Evolutionary conservation across 116 monocot genomes (phyloP), one percentile per base, ranked within the genome.

Genomic region (Trichopus zeylanicus): DNA sequence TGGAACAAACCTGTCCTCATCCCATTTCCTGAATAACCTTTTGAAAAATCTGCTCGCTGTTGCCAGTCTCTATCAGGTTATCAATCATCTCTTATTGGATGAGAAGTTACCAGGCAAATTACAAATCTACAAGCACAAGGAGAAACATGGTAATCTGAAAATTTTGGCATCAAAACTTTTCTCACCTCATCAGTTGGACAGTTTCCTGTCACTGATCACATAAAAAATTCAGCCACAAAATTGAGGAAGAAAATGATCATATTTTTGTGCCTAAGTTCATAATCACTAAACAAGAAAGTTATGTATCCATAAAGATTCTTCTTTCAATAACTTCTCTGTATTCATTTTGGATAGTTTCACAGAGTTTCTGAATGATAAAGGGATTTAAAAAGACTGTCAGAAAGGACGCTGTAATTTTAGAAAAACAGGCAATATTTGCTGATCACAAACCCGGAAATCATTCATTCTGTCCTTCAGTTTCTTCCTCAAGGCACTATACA

Each of bases 1-100:
- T n/a, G n/a, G 42, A 42, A 42, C 42, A 42, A 16, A 84, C 84
- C 79, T 79, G 84, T 15, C 76, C 80, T 72, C 73, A 46, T 34
- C 84, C 80, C 66, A 76, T 69, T 59, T 73, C 80, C 38, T 80
- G 84, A 69, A 80, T 69, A 26, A 76, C 80, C 28, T 73, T 72
- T 23, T 76, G 54, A 37, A 84, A 80, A 25, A 42, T 42, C 13
- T 42, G 6, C 42, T 42, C 42, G n/a, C 42, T 18, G 42, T 42
- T n/a, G 42, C 42, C 42, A 15, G 13, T 42, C 16, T n/a, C 42
- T 42, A 42, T 42, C n/a, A 42, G 42, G n/a, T 42, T 42, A 29
- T 84, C 84, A 49, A 84, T 76, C 69, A 73, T 76, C 84, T 84
- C 28, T 3, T 57, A 24, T 46, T n/a, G n/a, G n/a, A n/a, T n/a